Evolutionary conservation across 805 yeast species (phyloP).

Genomic region (Metschnikowia cubensis): DNA sequence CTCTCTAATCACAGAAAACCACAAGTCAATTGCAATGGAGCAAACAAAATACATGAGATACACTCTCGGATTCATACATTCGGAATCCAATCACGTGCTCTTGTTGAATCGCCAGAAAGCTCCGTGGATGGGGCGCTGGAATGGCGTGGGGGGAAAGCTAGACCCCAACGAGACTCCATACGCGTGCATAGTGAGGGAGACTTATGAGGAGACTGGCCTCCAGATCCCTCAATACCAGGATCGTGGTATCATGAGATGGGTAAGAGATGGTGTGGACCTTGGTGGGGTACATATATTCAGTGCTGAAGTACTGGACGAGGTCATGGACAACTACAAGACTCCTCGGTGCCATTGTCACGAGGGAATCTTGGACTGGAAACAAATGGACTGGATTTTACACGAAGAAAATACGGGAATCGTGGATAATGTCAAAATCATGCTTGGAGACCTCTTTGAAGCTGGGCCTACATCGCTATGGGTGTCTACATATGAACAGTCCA

Average conservation of each 20-base stretch:
- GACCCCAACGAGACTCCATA: slow-evolving; percentile 32
- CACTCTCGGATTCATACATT: slow-evolving; percentile 27
- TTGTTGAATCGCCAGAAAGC: slow-evolving; percentile 38
- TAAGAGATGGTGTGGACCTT: slow-evolving; percentile 20
- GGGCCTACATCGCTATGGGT: slow-evolving; percentile 22
- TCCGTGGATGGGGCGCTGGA: slow-evolving; percentile 49
- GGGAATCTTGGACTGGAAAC: slow-evolving; percentile 43
- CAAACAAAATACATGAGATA: slow-evolving; percentile 12
- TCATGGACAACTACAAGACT: slow-evolving; percentile 24
- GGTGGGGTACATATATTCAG: slow-evolving; percentile 41
- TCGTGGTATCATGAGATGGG: slow-evolving; percentile 38
- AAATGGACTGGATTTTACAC: slow-evolving; percentile 33
- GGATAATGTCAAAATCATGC: slow-evolving; percentile 30
- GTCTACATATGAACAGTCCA: slow-evolving; percentile 21
- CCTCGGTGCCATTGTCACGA: slow-evolving; percentile 32
- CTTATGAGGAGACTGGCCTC: slow-evolving; percentile 41
- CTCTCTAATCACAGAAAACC: neutral
- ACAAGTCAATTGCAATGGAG: slow-evolving; percentile 6
- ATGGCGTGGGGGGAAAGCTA: slow-evolving; percentile 45
- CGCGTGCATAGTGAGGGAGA: slow-evolving; percentile 40
- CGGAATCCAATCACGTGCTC: slow-evolving; percentile 31
- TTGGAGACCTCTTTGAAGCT: slow-evolving; percentile 24
- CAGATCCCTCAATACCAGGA: slow-evolving; percentile 23
- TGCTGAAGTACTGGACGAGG: slow-evolving; percentile 27
- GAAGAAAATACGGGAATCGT: slow-evolving; percentile 39